phyloP scores from a whole-genome alignment of 805 yeast genomes.

The Cyberlindnera xylosilytica region DNA sequence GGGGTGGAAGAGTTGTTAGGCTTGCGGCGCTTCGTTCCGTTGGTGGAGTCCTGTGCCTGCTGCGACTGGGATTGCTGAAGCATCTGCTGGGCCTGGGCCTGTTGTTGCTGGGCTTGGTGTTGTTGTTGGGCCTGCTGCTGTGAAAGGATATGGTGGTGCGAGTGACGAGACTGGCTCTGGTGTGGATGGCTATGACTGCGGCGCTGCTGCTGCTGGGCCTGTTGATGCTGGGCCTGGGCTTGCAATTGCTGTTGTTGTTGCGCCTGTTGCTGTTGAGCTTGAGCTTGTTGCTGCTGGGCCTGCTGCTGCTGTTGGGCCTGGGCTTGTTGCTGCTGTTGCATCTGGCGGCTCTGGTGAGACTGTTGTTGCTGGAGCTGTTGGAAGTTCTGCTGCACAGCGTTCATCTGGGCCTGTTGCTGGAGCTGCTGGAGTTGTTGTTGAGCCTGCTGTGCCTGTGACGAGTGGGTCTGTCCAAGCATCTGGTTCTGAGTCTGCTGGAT shows the following conservation, averaged over 20 bases:
- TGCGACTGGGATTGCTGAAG: slow-evolving; percentile 1
- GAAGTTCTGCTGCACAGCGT: slow-evolving; percentile 16
- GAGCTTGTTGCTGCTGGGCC: slow-evolving; percentile 1
- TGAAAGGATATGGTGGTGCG: slow-evolving; percentile 3
- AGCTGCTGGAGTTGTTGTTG: slow-evolving; percentile 16
- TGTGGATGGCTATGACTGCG: slow-evolving; percentile 6
- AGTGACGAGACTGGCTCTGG: neutral
- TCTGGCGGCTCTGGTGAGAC: slow-evolving; percentile 5
- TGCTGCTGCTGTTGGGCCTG: slow-evolving; percentile 9
- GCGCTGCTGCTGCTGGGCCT: slow-evolving; percentile 1
- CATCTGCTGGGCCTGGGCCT: neutral
- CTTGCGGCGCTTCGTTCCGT: too few relatives aligned
- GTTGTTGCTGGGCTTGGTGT: slow-evolving; percentile 3
- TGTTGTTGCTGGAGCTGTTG: slow-evolving; percentile 20
- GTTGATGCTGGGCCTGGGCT: slow-evolving; percentile 11
- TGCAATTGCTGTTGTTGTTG: slow-evolving; percentile 12
- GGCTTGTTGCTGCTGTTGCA: slow-evolving; percentile 13
- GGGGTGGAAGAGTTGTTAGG: neutral
- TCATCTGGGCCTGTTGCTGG: slow-evolving; percentile 13
- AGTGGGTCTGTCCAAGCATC: slow-evolving; percentile 5
- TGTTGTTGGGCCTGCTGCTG: slow-evolving; percentile 3
- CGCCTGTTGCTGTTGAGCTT: slow-evolving; percentile 1
- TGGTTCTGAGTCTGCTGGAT: slow-evolving; percentile 12
- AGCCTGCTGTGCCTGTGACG: slow-evolving; percentile 6
- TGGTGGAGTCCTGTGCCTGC: slow-evolving; percentile 13